Percentiles rank a stretch among this genome's conserved stretches.
These are phyloP conservation scores for Colletotrichum abscissum DNA, from an alignment of 2,329 filamentous ascomycete species.

Conservation along the genomic window DNA sequence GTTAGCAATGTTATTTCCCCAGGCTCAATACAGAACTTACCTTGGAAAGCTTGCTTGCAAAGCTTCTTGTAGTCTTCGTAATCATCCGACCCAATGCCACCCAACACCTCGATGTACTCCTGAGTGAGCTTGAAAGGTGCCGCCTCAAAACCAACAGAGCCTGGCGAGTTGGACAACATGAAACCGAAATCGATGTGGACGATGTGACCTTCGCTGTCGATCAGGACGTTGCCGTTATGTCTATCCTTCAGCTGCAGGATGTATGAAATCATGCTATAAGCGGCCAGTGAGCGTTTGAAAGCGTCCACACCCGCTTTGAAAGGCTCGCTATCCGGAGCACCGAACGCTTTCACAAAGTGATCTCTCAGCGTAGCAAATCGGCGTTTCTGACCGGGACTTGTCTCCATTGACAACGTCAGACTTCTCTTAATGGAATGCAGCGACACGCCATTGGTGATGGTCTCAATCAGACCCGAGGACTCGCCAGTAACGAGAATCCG, in stretches of 20 bases:
- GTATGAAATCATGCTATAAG: constrained; percentile 88
- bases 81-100: constrained; percentile 75
- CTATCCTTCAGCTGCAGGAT: constrained; percentile 86
- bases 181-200: constrained; percentile 93
- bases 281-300: constrained; percentile 84
- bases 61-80: constrained; percentile 82
- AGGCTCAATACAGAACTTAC: constrained; percentile 52
- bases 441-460: constrained; percentile 90
- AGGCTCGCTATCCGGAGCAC: constrained; percentile 73
- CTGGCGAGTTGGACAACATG: constrained; percentile 88
- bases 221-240: constrained; percentile 87
- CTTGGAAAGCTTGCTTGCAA: constrained; percentile 87
- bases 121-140: constrained; percentile 89
- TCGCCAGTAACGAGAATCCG: constrained; percentile 87
- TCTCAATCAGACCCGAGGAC: constrained; percentile 86
- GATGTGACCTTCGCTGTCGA: constrained; percentile 87
- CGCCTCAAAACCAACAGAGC: constrained; percentile 86
- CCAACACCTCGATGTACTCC: constrained; percentile 87
- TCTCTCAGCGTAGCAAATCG: constrained; percentile 84
- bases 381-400: constrained; percentile 72
- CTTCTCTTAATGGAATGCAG: constrained; percentile 86
- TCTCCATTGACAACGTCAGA: constrained; percentile 79
- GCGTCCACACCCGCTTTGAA: constrained; percentile 80
- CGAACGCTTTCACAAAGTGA: constrained; percentile 85
- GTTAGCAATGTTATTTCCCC: background rate